phyloP scores from a whole-genome alignment of 306 rosid genomes.

The Cucurbita argyrosperma region DNA sequence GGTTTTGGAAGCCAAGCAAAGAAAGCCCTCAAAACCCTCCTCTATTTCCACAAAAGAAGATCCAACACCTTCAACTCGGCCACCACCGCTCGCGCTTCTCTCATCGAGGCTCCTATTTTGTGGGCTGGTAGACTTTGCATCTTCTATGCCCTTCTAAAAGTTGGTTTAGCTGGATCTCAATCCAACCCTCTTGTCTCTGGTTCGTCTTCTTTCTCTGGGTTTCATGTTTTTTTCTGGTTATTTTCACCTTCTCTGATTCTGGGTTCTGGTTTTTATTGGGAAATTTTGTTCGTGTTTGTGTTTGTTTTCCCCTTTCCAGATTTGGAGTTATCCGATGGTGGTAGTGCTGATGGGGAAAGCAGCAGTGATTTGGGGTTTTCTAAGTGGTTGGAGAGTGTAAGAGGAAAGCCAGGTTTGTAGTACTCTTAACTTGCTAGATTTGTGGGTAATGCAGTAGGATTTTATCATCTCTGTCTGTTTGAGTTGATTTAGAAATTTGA shows the following conservation, averaged over 20 bases:
- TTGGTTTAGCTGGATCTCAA: conserved; percentile 85
- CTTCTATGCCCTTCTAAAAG: conserved; percentile 72
- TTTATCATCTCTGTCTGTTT: neutral
- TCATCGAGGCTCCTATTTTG: conserved; percentile 64
- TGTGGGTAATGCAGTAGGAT: neutral
- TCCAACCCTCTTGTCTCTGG: conserved; percentile 72
- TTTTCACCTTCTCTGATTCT: neutral
- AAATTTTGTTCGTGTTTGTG: neutral
- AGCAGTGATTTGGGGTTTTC: conserved; percentile 76
- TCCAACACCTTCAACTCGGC: neutral
- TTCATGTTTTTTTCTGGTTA: neutral
- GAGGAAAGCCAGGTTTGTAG: conserved; percentile 67
- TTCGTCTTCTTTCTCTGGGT: neutral
- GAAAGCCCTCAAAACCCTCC: conserved; percentile 19
- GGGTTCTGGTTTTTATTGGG: neutral
- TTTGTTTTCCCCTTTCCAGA: conserved; percentile 22
- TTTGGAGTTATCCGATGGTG: conserved; percentile 29
- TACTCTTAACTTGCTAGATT: neutral
- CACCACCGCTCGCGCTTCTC: conserved; percentile 29
- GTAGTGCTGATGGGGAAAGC: conserved; percentile 22
- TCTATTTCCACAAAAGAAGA: conserved; percentile 13
- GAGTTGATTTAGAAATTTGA: too few relatives aligned
- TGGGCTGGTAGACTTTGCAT: conserved; percentile 82
- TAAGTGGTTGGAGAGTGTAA: conserved; percentile 51
- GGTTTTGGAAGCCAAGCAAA: conserved; percentile 10